Base-by-base conservation (phyloP, 768 basidiomycete genomes). In the Agrocybe praecox region DNA sequence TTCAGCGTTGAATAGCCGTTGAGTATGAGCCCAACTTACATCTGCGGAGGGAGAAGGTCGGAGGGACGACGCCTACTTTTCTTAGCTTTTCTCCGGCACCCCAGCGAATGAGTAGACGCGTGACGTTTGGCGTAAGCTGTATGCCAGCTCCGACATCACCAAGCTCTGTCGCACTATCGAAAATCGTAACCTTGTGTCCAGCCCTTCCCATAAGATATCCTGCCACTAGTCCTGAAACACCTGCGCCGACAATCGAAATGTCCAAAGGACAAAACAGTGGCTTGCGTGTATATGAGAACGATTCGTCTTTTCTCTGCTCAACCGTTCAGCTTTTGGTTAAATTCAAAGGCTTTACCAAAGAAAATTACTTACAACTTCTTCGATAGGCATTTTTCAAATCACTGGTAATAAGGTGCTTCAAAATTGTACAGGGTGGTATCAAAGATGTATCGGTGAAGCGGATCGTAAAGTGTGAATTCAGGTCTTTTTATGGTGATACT, bases 131-230 rank as follows among this genome's bases (percentile, higher is more conserved):
- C 0, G 64, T 57, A 14, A 80, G 65, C 63, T 83, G 82, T 34
- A 84, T 82, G 10, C 82, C 82, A 12, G 82, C 82, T 6, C 82
- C 81, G 10, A 80, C 74, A 46, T 81, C 80, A 2, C 73, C 72
- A 8, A 80, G 65, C 8, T 62, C 57, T 0, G 60, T 34, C 2
- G 80, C 78, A 18, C 66, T 62, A 53, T 83, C 82, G 36, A 82
- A 71, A 42, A 83, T 70, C 19, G 79, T 80, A 52, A 83, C 76
- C 5, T 61, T 74, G 65, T 83, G 81, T 5, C 82, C 82, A 0
- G 78, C 76, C 15, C 74, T 71, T 3, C 79, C 76, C 12, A 83
- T 71, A 36, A 71, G 70, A 64, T 74, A 77, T 4, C 80, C 82
- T 1, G 80, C 75, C 2, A 77, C 64, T 45, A 83, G 65, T 8